Base-by-base conservation (phyloP, 129 eudicot species). In the Lactuca sativa region DNA sequence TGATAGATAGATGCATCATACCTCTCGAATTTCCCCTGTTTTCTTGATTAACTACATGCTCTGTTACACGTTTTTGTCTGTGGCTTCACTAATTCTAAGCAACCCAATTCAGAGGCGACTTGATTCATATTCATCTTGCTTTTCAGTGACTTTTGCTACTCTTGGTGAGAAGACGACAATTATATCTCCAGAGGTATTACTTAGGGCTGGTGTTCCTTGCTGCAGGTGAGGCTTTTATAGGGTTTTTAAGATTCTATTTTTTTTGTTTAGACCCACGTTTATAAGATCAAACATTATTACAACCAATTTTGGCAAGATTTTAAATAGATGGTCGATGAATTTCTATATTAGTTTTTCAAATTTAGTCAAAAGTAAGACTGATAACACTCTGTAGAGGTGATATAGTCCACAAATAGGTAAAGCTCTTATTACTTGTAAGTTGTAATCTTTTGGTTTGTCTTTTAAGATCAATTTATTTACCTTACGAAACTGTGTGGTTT, bases 161-260 rank as follows among this genome's bases (percentile, higher is more conserved):
- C 98, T 93, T 73, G 98, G 88, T 32, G 88, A 83, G 86, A 93
- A 89, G 83, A 93, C 92, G 53, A 93, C 96, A 4, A 85, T 93
- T 72, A 87, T 93, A 87, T 89, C 98, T 31, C 98, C 98, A 0
- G 96, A 93, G 80, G 92, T 89, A 60, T 85, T 92, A 53, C 54
- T 86, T 43, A 82, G 57, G 69, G 95, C 96, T 25, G 95, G 96
- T 36, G 86, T 92, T 59, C 96, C 98, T 59, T 89, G 96, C 76
- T 92, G 90, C 95, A 86, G 98, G 98, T 92, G 49, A 62, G 64
- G 16, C 48, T 16, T 51, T 12, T 7, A 36, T 59, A 5, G 31
- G 11, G 13, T 33, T 59, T 10, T 49, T 38, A 34, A 16, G 18
- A 13, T 66, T 41, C 51, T 4, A 9, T 30, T 21, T 10, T 33